phyloP scores from a whole-genome alignment of 208 protist genomes.

The Leishmania tarentolae region DNA sequence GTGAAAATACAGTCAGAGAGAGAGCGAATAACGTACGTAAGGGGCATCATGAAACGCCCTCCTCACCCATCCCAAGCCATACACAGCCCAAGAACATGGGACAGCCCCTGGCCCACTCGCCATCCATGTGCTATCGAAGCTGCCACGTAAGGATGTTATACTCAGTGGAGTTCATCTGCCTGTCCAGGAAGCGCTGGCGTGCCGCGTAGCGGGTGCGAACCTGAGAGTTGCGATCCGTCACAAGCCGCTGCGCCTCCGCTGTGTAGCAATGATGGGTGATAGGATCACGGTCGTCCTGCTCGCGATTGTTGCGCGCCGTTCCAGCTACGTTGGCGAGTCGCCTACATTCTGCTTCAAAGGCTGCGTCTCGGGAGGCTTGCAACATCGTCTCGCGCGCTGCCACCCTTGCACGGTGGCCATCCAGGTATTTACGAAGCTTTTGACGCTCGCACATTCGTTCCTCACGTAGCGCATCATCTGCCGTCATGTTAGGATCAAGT shows the following conservation, averaged over 20 bases:
- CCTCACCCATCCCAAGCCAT: neutral
- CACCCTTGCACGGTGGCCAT: slow-evolving; percentile 26
- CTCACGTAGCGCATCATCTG: slow-evolving; percentile 46
- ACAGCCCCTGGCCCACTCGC: neutral
- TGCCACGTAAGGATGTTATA: slow-evolving; percentile 73
- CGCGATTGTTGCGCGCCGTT: slow-evolving; percentile 43
- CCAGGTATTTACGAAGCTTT: neutral
- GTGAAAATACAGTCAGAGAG: neutral
- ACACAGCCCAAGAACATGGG: neutral
- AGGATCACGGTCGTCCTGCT: slow-evolving; percentile 55
- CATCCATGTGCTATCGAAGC: slow-evolving; percentile 9
- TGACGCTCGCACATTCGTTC: slow-evolving; percentile 19
- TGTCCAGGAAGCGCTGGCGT: slow-evolving; percentile 36
- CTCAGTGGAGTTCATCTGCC: slow-evolving; percentile 36
- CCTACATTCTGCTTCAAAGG: slow-evolving; percentile 27
- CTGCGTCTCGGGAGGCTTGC: slow-evolving; percentile 31
- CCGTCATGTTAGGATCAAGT: slow-evolving; percentile 49
- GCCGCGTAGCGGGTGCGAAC: slow-evolving; percentile 38
- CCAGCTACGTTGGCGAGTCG: slow-evolving; percentile 34
- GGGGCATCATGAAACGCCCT: neutral
- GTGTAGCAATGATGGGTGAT: slow-evolving; percentile 64
- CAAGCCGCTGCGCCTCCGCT: slow-evolving; percentile 28
- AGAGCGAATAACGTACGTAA: neutral
- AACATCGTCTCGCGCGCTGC: slow-evolving; percentile 37
- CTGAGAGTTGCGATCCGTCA: slow-evolving; percentile 24